Evolutionary conservation across 2,329 filamentous ascomycete genomes (phyloP), one percentile per base, ranked within the genome.

Genomic region (Monosporascus sp.): DNA sequence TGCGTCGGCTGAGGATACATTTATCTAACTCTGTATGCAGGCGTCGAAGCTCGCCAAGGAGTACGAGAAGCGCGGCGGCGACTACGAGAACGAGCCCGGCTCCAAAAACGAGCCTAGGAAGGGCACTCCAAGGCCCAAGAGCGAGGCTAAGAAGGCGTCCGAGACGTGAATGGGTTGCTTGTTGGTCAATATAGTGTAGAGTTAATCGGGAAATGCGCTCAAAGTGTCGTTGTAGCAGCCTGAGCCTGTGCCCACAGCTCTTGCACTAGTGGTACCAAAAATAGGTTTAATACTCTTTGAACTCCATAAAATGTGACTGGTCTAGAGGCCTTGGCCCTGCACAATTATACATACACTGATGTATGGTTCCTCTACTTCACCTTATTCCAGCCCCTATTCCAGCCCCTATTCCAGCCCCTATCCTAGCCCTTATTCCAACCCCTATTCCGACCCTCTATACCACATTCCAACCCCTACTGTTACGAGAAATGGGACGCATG

Each of bases 1-100:
- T n/a, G 52, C 51, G 17, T 37, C 35, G 20, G 15, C 15, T 1
- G n/a, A 35, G 35, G 2, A 17, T 18, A 24, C 50, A 20, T 48
- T 37, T n/a, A 22, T 38, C 37, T 48, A 4, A 43, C 22, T 22
- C 6, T 20, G 18, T 35, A 48, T 31, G 27, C 37, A 70, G 69
- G 67, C 62, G 2, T 58, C 63, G 3, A 73, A 72, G 56, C 59
- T 73, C 4, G 69, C 70, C 2, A 73, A 75, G 52, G 70, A 73
- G 57, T 73, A 74, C 48, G 70, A 74, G 61, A 70, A 69, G 57
- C 68, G 70, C 41, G 72, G 72, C 1, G 71, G 72, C 4, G 70
- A 61, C 1, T 74, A 72, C 48, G 70, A 73, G 59, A 70, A 74
- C 37, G 66, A 71, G 57, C 55, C 70, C 0, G 69, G 70, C 0